phyloP scores from a whole-genome alignment of 129 eudicot species.

The Flaveria trinervia region DNA sequence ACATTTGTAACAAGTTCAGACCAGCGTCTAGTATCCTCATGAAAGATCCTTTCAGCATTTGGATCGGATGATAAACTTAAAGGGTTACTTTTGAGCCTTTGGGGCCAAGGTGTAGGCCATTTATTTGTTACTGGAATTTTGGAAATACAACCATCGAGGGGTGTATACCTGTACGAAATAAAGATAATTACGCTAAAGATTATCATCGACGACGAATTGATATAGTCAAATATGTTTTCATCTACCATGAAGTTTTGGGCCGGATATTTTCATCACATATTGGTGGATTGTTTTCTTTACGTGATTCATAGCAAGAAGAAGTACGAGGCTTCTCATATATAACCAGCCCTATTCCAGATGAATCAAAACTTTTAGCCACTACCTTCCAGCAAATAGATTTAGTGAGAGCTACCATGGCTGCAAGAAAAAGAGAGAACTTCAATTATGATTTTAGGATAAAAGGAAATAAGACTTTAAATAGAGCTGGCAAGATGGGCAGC shows the following conservation, averaged over 20 bases:
- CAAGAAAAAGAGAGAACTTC: slow-evolving; percentile 35
- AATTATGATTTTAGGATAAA: neutral
- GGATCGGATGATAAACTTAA: slow-evolving; percentile 48
- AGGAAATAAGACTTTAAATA: neutral
- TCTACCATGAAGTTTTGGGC: slow-evolving; percentile 75
- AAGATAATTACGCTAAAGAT: slow-evolving; percentile 7
- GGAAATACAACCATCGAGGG: slow-evolving; percentile 72
- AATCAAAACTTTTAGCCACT: slow-evolving; percentile 62
- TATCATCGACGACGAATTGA: neutral
- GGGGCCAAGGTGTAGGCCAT: slow-evolving; percentile 95
- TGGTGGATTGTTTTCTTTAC: slow-evolving; percentile 67
- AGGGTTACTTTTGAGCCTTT: slow-evolving; percentile 72
- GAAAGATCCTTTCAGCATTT: slow-evolving; percentile 52
- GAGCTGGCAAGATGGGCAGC: neutral
- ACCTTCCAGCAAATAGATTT: slow-evolving; percentile 90
- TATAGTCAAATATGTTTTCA: neutral
- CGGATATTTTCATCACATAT: slow-evolving; percentile 52
- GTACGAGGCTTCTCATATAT: slow-evolving; percentile 90
- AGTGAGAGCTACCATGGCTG: slow-evolving; percentile 88
- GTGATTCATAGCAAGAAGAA: slow-evolving; percentile 68
- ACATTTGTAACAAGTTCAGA: slow-evolving; percentile 72
- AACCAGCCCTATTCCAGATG: slow-evolving; percentile 75
- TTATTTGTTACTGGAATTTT: slow-evolving; percentile 40
- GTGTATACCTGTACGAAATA: slow-evolving; percentile 60
- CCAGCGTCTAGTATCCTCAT: slow-evolving; percentile 75